Percentiles rank a stretch among this genome's conserved stretches.
These are phyloP conservation scores for Kwoniella botswanensis DNA, from an alignment of 768 basidiomycete species.

Conservation along the genomic window DNA sequence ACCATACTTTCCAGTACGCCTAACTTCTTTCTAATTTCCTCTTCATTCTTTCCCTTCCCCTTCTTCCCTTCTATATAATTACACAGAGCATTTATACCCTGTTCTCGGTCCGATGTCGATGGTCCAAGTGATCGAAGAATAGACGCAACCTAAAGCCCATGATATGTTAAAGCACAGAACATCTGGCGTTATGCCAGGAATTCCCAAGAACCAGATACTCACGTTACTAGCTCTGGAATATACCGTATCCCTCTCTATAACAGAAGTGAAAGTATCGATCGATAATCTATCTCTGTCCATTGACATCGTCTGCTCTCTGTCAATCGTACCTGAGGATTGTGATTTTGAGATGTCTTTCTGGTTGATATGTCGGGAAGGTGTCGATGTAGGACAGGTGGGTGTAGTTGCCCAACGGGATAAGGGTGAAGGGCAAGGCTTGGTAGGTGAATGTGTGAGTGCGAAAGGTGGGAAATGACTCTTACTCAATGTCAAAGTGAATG, in stretches of 20 bases:
- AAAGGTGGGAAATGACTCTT: conserved; percentile 14
- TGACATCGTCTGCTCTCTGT: not conserved
- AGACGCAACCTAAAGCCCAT: conserved; percentile 9
- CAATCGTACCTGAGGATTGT: too few species aligned
- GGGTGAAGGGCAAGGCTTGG: not conserved
- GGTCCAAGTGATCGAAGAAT: conserved; percentile 11
- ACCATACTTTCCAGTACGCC: conserved; percentile 9
- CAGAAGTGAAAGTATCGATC: conserved; percentile 5
- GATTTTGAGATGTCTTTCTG: not conserved
- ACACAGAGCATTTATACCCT: conserved; percentile 13
- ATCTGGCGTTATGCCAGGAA: not conserved
- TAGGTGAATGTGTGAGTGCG: not conserved
- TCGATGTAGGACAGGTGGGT: too few species aligned
- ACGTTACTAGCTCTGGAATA: conserved; percentile 14
- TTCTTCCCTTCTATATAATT: conserved; percentile 21
- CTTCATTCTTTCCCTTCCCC: conserved; percentile 15
- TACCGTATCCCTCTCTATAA: conserved; percentile 18
- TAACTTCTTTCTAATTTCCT: conserved; percentile 15
- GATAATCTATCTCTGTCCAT: conserved; percentile 1
- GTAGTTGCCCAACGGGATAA: too few species aligned
- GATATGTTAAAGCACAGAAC: not conserved
- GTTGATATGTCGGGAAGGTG: too few species aligned
- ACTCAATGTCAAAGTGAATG: conserved; percentile 1
- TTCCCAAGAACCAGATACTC: not conserved
- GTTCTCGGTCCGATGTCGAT: not conserved